Percentiles rank a stretch among this genome's conserved stretches.
phyloP scores from a whole-genome alignment of 495 filamentous ascomycete genomes.

The Xylaria curta region DNA sequence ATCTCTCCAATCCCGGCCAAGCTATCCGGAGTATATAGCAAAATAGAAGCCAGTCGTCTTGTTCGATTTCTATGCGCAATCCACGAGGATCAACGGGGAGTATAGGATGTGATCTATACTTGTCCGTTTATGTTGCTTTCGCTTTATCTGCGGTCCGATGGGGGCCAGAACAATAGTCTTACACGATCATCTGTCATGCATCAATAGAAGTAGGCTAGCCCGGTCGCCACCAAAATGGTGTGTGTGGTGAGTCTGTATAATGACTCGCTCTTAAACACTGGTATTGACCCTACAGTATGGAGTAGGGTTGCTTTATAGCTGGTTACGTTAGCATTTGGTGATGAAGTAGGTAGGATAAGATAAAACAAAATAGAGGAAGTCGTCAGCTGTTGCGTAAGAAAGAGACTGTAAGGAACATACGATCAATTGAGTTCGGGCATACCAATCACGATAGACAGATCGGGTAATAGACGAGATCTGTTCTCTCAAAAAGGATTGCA shows the following conservation, averaged over 20 bases:
- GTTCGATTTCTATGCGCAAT: not conserved
- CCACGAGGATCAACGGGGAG: not conserved
- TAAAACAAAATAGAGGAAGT: not conserved
- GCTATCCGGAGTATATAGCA: not conserved
- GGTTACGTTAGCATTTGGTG: slow-evolving; percentile 26
- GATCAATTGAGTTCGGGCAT: slow-evolving; percentile 8
- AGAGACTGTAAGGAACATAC: not conserved
- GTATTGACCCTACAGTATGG: not conserved
- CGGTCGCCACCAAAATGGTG: slow-evolving; percentile 5
- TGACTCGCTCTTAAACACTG: slow-evolving; percentile 20
- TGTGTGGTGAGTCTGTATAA: not conserved
- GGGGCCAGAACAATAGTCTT: slow-evolving; percentile 13
- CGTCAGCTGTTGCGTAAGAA: not conserved
- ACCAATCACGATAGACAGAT: not conserved
- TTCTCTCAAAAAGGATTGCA: not conserved
- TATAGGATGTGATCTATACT: not conserved
- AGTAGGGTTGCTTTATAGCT: slow-evolving; percentile 7
- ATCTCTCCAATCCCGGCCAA: slow-evolving; percentile 6
- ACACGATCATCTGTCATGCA: slow-evolving; percentile 30
- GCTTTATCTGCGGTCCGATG: slow-evolving; percentile 21
- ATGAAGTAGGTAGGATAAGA: not conserved
- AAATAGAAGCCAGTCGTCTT: not conserved
- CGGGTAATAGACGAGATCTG: not conserved
- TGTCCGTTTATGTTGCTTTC: slow-evolving; percentile 2
- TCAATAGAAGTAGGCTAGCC: slow-evolving; percentile 22